Base-by-base conservation (phyloP, 768 basidiomycete species). In the Wakefieldia striispora region DNA sequence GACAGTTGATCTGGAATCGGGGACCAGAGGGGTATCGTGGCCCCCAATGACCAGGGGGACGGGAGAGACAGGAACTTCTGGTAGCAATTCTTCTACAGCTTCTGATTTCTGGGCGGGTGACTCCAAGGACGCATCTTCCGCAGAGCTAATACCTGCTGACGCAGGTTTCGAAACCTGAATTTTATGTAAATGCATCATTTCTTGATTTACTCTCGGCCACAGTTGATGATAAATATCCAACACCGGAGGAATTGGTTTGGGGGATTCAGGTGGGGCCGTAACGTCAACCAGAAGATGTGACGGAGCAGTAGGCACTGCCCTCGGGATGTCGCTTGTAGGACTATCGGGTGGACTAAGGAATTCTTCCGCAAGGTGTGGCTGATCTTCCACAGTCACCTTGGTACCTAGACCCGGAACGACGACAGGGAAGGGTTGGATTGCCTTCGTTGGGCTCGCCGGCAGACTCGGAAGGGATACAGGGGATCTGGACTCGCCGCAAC, bases 181-280 rank as follows among this genome's bases (percentile, higher is more conserved):
- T 3, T 56, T 55, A 48, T 65, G 59, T 29, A 72, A 45, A 45
- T 71, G 67, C 43, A 60, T 59, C 53, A 73, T 66, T 54, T 74
- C 72, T 49, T 71, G 69, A 23, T 64, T 65, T 19, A 68, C 64
- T 49, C 58, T 68, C 7, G 69, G 70, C 71, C 71, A 72, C 45
- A 66, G 50, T 43, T 66, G 54, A 50, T 56, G 45, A 45, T 62
- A 46, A 41, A 59, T 44, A 45, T 68, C 63, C 45, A 52, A 35
- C 29, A 43, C 21, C 14, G 55, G 23, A 31, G 43, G 33, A 40
- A 40, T 17, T 52, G 54, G 23, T 17, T 17, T 43, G 11, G 59
- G 53, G 10, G 62, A 48, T 34, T 26, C 42, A 17, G 40, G 40
- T 20, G 31, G 29, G 9, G 54, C 49, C 12, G 48, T 37, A 12